Evolutionary conservation across 768 basidiomycete species (phyloP).

Genomic region (Trametes coccinea): DNA sequence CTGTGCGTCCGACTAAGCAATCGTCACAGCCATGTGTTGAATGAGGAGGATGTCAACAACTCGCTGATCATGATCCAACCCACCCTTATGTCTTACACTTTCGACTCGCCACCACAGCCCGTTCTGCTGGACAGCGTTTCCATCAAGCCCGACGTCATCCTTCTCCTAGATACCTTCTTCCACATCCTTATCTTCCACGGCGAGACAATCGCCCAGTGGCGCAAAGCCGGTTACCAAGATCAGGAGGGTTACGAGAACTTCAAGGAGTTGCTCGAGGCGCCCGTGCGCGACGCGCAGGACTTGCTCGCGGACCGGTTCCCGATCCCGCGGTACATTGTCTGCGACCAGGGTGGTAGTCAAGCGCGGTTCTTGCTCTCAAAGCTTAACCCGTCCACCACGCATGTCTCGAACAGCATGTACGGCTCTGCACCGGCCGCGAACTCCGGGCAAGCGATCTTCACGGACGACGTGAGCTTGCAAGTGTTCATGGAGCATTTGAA

Average conservation of each 20-base stretch:
- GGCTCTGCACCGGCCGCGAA: constrained; percentile 68
- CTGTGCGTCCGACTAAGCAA: background rate
- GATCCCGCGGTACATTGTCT: constrained; percentile 96
- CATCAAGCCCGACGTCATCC: constrained; percentile 94
- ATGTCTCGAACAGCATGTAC: constrained; percentile 91
- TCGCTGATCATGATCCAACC: constrained; percentile 99
- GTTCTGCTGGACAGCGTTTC: constrained; percentile 97
- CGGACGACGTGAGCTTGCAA: constrained; percentile 97
- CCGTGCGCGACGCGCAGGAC: constrained; percentile 92
- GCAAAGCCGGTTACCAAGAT: constrained; percentile 97
- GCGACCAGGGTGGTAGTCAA: constrained; percentile 96
- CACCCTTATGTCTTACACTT: constrained; percentile 97
- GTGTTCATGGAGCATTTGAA: constrained; percentile 98
- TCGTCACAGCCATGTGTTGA: constrained; percentile 76
- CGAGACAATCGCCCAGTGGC: constrained; percentile 95
- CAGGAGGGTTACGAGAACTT: constrained; percentile 99
- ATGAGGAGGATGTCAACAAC: constrained; percentile 98
- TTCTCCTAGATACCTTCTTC: constrained; percentile 99
- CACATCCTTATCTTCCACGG: constrained; percentile 99
- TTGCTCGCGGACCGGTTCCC: constrained; percentile 94
- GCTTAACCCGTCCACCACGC: constrained; percentile 96
- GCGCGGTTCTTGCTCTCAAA: constrained; percentile 97
- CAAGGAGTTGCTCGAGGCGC: constrained; percentile 87
- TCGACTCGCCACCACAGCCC: constrained; percentile 89
- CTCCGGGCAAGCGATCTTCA: constrained; percentile 92